phyloP scores from a whole-genome alignment of 208 protist genomes.

The Acanthamoeba royreba region DNA sequence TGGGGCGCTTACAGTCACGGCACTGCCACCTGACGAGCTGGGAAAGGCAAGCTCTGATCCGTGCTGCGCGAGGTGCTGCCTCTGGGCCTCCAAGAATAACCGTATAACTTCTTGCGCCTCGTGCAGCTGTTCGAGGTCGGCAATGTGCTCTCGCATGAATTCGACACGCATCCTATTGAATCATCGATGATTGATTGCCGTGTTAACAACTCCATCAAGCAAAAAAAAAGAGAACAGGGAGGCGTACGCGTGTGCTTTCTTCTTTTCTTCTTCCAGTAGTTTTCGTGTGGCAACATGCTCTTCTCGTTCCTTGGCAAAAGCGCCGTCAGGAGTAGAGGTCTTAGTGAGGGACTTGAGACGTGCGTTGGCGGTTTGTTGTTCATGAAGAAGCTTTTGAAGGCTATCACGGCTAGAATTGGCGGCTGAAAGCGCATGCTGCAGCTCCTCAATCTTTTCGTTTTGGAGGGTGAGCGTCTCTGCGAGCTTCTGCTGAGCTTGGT shows the following conservation, averaged over 20 bases:
- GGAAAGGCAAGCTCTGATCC: too few species aligned
- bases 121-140: neutral
- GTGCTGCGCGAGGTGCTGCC: neutral
- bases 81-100: slow-evolving; percentile 17
- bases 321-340: neutral
- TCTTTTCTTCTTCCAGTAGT: neutral
- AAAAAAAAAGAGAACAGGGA: neutral
- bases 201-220: too few species aligned
- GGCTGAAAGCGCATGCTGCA: neutral
- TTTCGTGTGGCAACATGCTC: neutral
- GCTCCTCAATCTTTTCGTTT: neutral
- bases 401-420: neutral
- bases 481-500: neutral
- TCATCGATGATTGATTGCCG: too few species aligned
- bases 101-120: neutral
- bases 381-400: neutral
- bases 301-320: neutral
- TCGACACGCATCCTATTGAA: neutral
- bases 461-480: neutral
- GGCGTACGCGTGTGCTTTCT: neutral
- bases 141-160: neutral
- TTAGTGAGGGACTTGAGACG: neutral
- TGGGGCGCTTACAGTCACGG: too few species aligned
- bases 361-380: neutral
- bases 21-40: too few species aligned